Evolutionary conservation across 2,329 filamentous ascomycete genomes (phyloP).

Genomic region (Ceratocystis huliohia): DNA sequence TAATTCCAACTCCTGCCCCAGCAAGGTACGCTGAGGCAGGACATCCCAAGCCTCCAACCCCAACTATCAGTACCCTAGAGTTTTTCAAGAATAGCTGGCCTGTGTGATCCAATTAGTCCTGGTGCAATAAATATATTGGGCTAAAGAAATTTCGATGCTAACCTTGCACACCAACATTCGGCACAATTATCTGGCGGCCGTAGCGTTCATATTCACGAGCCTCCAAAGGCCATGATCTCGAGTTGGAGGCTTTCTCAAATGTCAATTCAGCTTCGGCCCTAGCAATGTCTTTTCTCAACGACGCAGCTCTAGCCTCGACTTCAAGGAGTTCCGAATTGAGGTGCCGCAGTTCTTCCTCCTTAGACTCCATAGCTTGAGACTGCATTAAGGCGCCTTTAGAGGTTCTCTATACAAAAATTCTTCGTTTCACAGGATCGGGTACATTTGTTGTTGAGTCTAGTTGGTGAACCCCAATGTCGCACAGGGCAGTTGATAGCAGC

Average conservation of each 20-base stretch:
- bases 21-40: constrained; percentile 88
- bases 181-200: constrained; percentile 80
- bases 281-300: neutral
- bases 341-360: constrained; percentile 33
- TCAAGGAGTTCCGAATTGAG: constrained; percentile 6
- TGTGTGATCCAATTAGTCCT: constrained; percentile 26
- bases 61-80: constrained; percentile 65
- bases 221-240: constrained; percentile 53
- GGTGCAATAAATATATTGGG: neutral
- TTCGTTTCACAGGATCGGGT: neutral
- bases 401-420: neutral
- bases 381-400: neutral
- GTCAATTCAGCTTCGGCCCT: neutral
- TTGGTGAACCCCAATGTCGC: constrained; percentile 17
- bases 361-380: constrained; percentile 20
- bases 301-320: neutral
- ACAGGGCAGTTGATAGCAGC: constrained; percentile 18
- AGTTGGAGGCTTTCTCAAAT: neutral
- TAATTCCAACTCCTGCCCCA: constrained; percentile 69
- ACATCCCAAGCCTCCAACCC: constrained; percentile 80
- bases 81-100: constrained; percentile 63
- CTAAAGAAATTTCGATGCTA: constrained; percentile 19
- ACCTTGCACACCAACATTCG: constrained; percentile 66
- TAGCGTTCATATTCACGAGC: constrained; percentile 73
- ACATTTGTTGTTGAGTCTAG: neutral